Percentiles rank a stretch among this genome's conserved stretches.
These are phyloP conservation scores for Zoysia japonica DNA, from an alignment of 176 grass and related monocot species.

Conservation along the genomic window DNA sequence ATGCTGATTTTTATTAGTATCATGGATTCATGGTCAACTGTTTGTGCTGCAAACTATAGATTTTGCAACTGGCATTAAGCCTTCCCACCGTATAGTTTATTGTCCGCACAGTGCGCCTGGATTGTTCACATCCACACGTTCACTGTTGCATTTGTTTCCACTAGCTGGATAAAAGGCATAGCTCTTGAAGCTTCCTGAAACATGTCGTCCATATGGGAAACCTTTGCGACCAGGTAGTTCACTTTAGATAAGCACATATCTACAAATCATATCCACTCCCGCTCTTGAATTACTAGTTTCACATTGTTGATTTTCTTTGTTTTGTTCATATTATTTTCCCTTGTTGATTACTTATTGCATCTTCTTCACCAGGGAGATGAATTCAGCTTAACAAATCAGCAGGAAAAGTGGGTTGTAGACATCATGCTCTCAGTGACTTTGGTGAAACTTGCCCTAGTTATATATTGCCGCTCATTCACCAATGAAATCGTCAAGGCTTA, in stretches of 20 bases:
- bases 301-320: neutral
- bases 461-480: slow-evolving; percentile 86
- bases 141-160: neutral
- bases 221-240: neutral
- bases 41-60: neutral
- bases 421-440: slow-evolving; percentile 83
- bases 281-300: neutral
- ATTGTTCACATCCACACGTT: neutral
- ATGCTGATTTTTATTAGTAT: neutral
- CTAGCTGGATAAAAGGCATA: neutral
- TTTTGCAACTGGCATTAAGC: neutral
- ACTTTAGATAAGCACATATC: neutral
- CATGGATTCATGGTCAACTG: neutral
- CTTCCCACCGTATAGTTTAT: neutral
- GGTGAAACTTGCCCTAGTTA: slow-evolving; percentile 71
- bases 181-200: slow-evolving; percentile 1
- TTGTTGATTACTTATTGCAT: slow-evolving; percentile 8
- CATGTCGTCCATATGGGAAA: neutral
- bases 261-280: neutral
- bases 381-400: slow-evolving; percentile 83
- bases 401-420: slow-evolving; percentile 82
- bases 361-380: slow-evolving; percentile 57
- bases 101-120: too few species aligned
- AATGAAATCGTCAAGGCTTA: slow-evolving; percentile 96
- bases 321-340: neutral